Evolutionary conservation across 2,329 filamentous ascomycete species (phyloP).

Genomic region (Clarireedia monteithiana): DNA sequence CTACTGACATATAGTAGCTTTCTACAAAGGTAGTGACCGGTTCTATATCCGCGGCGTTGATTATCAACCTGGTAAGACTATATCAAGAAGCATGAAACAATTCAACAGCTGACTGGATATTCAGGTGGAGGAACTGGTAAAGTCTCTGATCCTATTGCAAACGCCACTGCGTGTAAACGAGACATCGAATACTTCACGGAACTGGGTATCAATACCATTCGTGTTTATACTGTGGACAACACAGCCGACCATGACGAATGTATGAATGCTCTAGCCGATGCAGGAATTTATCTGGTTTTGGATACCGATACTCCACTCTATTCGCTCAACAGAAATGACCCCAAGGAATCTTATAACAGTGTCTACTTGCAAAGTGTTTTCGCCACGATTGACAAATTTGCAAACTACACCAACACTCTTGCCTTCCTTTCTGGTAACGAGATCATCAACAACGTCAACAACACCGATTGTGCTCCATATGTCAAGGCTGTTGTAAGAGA

Average conservation of each 20-base stretch:
- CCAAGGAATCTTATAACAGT: constrained; percentile 57
- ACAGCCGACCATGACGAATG: constrained; percentile 59
- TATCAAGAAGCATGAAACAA: not conserved
- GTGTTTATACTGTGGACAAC: constrained; percentile 69
- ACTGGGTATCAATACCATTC: constrained; percentile 63
- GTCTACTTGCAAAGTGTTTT: constrained; percentile 65
- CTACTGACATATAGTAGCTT: constrained; percentile 17
- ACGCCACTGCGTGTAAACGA: constrained; percentile 50
- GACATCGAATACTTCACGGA: constrained; percentile 61
- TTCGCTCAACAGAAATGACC: constrained; percentile 56
- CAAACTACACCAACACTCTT: constrained; percentile 59
- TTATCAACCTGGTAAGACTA: constrained; percentile 43
- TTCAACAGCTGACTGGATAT: not conserved
- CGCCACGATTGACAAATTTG: constrained; percentile 61
- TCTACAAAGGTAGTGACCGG: constrained; percentile 25
- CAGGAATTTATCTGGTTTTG: constrained; percentile 66
- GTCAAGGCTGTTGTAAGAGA: constrained; percentile 53
- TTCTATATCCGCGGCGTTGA: constrained; percentile 57
- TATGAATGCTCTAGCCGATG: constrained; percentile 58
- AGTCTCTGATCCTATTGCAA: constrained; percentile 58
- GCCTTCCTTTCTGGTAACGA: constrained; percentile 56
- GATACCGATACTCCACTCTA: constrained; percentile 65
- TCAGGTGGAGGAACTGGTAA: constrained; percentile 36
- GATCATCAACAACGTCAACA: constrained; percentile 46
- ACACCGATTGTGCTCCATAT: constrained; percentile 44